Percentiles rank a stretch among this genome's conserved stretches.
These are phyloP conservation scores for Aureobasidium sp. DNA, from an alignment of 2,329 filamentous ascomycete genomes.

Conservation along the genomic window DNA sequence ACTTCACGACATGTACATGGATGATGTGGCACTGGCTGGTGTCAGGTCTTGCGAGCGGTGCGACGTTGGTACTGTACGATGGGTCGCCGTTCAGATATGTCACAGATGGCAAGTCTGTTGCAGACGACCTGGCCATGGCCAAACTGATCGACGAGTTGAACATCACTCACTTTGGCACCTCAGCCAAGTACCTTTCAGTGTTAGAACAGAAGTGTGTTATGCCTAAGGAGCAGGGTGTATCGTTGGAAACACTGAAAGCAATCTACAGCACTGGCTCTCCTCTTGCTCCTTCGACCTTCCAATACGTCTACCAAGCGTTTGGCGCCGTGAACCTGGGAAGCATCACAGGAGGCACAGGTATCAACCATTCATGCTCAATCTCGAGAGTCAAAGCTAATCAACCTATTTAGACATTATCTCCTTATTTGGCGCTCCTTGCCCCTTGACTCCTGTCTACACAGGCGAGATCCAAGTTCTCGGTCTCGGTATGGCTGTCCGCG, in stretches of 20 bases:
- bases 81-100: constrained; percentile 72
- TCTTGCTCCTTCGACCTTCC: constrained; percentile 85
- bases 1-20: constrained; percentile 93
- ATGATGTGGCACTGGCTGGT: constrained; percentile 99
- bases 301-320: constrained; percentile 80
- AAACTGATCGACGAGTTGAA: constrained; percentile 69
- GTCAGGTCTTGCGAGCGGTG: constrained; percentile 73
- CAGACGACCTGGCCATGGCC: constrained; percentile 75
- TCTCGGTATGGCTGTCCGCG: constrained; percentile 45
- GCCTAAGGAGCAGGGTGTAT: constrained; percentile 53
- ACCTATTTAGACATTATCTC: constrained; percentile 82
- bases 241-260: constrained; percentile 56
- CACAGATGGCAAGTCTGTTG: constrained; percentile 44
- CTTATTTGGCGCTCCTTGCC: constrained; percentile 78
- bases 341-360: constrained; percentile 68
- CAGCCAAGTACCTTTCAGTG: constrained; percentile 84
- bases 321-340: constrained; percentile 78
- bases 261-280: constrained; percentile 94
- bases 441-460: constrained; percentile 42
- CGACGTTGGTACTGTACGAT: constrained; percentile 81
- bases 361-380: constrained; percentile 39
- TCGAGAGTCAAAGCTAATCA: background rate
- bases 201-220: constrained; percentile 71
- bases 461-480: constrained; percentile 46
- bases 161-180: constrained; percentile 92